phyloP scores from a whole-genome alignment of 257 asterid species.

The Primulina tabacum region DNA sequence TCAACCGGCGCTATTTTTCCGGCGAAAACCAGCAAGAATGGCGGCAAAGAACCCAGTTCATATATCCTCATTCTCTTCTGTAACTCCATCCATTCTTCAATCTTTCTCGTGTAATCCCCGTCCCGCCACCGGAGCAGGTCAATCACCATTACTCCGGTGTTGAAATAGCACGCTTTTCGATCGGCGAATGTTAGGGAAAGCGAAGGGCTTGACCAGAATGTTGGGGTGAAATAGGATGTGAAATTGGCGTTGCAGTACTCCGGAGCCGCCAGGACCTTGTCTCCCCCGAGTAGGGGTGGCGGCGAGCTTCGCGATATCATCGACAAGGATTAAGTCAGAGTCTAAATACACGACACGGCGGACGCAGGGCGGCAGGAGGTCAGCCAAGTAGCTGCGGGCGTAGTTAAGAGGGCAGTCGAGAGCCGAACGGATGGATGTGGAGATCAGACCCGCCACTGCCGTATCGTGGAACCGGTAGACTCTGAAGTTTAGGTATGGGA shows the following conservation, averaged over 20 bases:
- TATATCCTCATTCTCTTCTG: slow-evolving; percentile 24
- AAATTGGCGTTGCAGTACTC: slow-evolving; percentile 19
- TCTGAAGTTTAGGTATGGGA: slow-evolving; percentile 11
- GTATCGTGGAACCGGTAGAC: slow-evolving; percentile 9
- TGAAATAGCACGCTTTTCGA: slow-evolving; percentile 10
- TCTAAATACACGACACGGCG: not conserved
- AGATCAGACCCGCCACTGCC: slow-evolving; percentile 16
- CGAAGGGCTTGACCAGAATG: slow-evolving; percentile 18
- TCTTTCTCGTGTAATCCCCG: slow-evolving; percentile 20
- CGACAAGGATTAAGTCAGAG: not conserved
- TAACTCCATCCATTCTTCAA: slow-evolving; percentile 20
- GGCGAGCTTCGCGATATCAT: slow-evolving; percentile 4
- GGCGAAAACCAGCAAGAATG: slow-evolving; percentile 24
- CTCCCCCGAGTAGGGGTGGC: slow-evolving; percentile 7
- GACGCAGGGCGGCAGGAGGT: not conserved
- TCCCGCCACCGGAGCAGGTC: slow-evolving; percentile 21
- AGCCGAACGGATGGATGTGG: slow-evolving; percentile 14
- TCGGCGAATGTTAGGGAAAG: slow-evolving; percentile 7
- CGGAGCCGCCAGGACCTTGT: slow-evolving; percentile 13
- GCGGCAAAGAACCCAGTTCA: slow-evolving; percentile 22
- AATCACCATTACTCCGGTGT: slow-evolving; percentile 23
- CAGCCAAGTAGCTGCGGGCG: slow-evolving; percentile 4
- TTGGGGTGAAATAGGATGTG: slow-evolving; percentile 18
- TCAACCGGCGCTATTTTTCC: slow-evolving; percentile 18
- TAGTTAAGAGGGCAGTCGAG: slow-evolving; percentile 7